Conservation (phyloP, 1,284 basidiomycete species). For the Erythrobasidium hasegawianum region DNA sequence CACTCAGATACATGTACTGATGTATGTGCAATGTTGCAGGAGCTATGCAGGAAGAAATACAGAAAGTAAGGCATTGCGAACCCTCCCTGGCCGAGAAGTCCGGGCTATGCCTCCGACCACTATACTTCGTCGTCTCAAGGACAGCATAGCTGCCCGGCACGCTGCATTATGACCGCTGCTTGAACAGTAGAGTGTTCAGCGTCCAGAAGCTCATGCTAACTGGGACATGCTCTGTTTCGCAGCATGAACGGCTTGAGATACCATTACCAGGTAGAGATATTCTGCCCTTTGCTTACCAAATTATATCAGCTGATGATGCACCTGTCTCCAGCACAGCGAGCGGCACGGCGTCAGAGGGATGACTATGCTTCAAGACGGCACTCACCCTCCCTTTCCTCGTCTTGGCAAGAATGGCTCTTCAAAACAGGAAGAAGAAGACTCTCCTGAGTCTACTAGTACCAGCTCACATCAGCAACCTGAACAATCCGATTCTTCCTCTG, state of each 20-base stretch:
- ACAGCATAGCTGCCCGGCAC: neutral
- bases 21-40: neutral
- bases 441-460: too few relatives aligned
- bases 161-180: neutral
- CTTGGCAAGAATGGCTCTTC: too few relatives aligned
- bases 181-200: too few relatives aligned
- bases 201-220: too few relatives aligned
- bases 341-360: conserved; percentile 25
- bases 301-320: neutral
- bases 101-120: neutral
- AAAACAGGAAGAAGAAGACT: too few relatives aligned
- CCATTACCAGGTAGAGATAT: neutral
- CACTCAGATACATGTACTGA: too few relatives aligned
- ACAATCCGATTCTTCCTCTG: too few relatives aligned
- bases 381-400: conserved; percentile 20
- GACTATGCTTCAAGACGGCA: conserved; percentile 28
- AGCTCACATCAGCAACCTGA: too few relatives aligned
- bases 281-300: neutral
- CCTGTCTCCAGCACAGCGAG: conserved; percentile 9
- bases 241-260: neutral
- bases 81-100: too few relatives aligned
- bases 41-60: neutral
- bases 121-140: neutral
- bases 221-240: too few relatives aligned
- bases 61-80: neutral